Base-by-base conservation (phyloP, 805 yeast species). In the Candida germanica region DNA sequence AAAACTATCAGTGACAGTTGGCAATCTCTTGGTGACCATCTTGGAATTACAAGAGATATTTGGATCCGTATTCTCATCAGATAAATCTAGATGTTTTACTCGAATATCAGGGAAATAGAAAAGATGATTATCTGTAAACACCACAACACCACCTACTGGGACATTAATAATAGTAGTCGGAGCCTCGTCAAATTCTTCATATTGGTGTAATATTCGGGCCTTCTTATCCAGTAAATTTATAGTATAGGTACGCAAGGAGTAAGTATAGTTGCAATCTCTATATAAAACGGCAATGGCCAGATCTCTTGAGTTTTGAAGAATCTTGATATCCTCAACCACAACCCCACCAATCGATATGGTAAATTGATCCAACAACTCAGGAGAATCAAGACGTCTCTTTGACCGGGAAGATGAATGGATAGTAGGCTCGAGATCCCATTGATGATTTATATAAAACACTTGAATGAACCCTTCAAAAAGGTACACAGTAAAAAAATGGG, bases 201-300 rank as follows among this genome's bases (percentile, higher is more conserved):
- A 53, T 29, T 62, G 64, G 19, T 43, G 40, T 13, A 28, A 9
- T 15, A 58, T 22, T 1, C 33, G 21, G 10, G 54, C 35, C 0
- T 17, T 32, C 4, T 35, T 28, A 3, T 28, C 29, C 1, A 15
- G 26, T 15, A 29, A 13, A 19, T 44, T 44, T 3, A 61, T 21
- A n/a, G 37, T 24, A 43, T 58, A 64, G 44, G 43, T 53, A 21
- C 69, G 49, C 27, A 64, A 38, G 8, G 66, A 58, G 32, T 52
- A 55, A 35, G 49, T 47, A 43, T 55, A 60, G 31, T 59, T 60
- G 31, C 56, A 58, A 36, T 63, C 68, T 15, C 69, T 49, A 39
- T 58, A 61, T 5, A 64, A 37, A 1, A 61, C 38, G 2, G 64
- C 67, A 11, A 63, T n/a, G n/a, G 23, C 16, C 16, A 15, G 19